Evolutionary conservation across 2,329 filamentous ascomycete species (phyloP).

Genomic region (Tolypocladium tundrense): DNA sequence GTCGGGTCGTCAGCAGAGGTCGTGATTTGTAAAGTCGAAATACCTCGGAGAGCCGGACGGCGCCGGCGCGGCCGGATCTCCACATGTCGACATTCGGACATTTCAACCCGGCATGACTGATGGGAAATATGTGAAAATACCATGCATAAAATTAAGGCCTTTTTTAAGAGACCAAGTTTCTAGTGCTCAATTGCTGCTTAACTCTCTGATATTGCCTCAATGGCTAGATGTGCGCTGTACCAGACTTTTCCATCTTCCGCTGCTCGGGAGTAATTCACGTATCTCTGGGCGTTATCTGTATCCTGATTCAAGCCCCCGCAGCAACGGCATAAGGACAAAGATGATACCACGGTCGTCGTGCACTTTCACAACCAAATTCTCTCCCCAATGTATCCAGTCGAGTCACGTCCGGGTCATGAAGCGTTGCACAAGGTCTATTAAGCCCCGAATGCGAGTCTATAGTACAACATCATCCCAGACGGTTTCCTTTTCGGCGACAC

Average conservation of each 20-base stretch:
- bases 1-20: background rate
- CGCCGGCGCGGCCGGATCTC: background rate
- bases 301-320: too few relatives aligned
- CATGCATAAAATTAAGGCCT: background rate
- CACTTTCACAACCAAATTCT: background rate
- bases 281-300: background rate
- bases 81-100: background rate
- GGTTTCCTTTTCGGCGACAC: conserved; percentile 5
- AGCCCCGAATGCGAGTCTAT: conserved; percentile 27
- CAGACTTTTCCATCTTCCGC: background rate
- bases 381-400: background rate
- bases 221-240: background rate
- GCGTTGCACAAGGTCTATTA: conserved; percentile 21
- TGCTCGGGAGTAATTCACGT: too few relatives aligned
- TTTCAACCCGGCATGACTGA: background rate
- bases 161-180: background rate
- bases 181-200: background rate
- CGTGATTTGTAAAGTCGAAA: background rate
- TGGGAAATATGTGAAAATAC: background rate
- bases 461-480: conserved; percentile 27
- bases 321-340: background rate
- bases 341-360: too few relatives aligned
- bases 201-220: background rate
- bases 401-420: background rate
- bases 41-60: background rate